Percentiles rank a stretch among this genome's conserved stretches.
phyloP scores from a whole-genome alignment of 2,329 filamentous ascomycete genomes.

The Periconia macrospinosa region DNA sequence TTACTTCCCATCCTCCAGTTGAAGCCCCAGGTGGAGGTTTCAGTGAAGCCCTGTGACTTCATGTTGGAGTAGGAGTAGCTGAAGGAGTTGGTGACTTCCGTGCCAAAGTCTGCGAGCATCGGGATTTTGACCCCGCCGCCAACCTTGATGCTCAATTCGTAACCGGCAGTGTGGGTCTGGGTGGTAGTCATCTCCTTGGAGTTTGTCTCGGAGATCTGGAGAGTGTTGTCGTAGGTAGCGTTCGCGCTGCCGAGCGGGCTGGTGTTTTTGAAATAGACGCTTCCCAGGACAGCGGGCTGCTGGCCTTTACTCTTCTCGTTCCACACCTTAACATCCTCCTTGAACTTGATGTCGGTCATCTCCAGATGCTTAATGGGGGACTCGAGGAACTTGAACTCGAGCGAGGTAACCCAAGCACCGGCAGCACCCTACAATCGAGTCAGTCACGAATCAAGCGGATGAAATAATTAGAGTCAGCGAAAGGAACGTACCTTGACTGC shows the following conservation, averaged over 20 bases:
- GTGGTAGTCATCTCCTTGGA: not conserved
- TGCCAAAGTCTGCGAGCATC: not conserved
- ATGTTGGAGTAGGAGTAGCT: not conserved
- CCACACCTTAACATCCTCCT: not conserved
- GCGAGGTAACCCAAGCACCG: not conserved
- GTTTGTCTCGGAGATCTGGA: not conserved
- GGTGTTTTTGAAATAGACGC: not conserved
- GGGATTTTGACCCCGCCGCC: not conserved
- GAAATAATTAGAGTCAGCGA: not conserved
- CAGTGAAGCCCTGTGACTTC: not conserved
- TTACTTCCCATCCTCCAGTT: not conserved
- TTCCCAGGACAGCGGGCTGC: not conserved
- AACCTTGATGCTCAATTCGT: not conserved
- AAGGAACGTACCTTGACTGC: not conserved
- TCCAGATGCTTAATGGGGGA: not conserved
- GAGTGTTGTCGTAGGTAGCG: not conserved
- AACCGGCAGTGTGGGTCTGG: not conserved
- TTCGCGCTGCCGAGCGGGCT: not conserved
- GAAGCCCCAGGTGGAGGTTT: not conserved
- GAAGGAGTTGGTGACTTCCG: not conserved
- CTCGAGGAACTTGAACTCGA: conserved; percentile 4
- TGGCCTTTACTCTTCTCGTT: not conserved
- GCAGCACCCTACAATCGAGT: not conserved
- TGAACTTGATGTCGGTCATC: not conserved
- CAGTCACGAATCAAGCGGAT: not conserved